Percentiles rank a stretch among this genome's conserved stretches.
These are phyloP conservation scores for Pontederia crassipes DNA, from an alignment of 176 grass and related monocot genomes.

Conservation along the genomic window DNA sequence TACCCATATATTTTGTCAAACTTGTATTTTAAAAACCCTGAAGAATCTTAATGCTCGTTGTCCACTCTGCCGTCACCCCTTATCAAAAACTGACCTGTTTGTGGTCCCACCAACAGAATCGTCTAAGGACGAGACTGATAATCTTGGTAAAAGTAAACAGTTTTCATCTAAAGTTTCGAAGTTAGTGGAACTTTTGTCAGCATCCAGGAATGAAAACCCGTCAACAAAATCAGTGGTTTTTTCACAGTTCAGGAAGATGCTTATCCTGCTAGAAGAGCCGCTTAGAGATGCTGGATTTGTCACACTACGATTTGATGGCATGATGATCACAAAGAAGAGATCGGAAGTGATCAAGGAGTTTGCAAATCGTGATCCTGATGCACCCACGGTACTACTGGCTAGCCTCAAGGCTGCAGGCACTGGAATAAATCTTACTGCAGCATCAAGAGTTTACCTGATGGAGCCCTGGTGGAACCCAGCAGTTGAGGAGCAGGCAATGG, in stretches of 20 bases:
- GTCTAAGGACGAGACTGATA: slow-evolving; percentile 39
- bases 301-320: slow-evolving; percentile 52
- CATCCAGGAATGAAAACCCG: slow-evolving; percentile 35
- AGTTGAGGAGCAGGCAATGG: slow-evolving; percentile 95
- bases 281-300: slow-evolving; percentile 56
- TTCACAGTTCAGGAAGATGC: slow-evolving; percentile 87
- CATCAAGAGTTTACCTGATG: slow-evolving; percentile 74
- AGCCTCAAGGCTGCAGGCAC: slow-evolving; percentile 69
- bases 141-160: slow-evolving; percentile 16
- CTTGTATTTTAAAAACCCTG: slow-evolving; percentile 64
- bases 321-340: slow-evolving; percentile 64
- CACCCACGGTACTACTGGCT: slow-evolving; percentile 64
- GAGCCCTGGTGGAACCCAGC: slow-evolving; percentile 96
- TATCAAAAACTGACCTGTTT: slow-evolving; percentile 83
- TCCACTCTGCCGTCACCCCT: slow-evolving; percentile 63
- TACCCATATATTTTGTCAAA: slow-evolving; percentile 82
- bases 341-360: slow-evolving; percentile 55
- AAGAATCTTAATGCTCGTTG: slow-evolving; percentile 62
- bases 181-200: slow-evolving; percentile 53
- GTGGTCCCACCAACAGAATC: slow-evolving; percentile 41
- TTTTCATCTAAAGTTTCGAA: slow-evolving; percentile 79
- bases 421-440: slow-evolving; percentile 71
- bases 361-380: slow-evolving; percentile 16
- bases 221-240: slow-evolving; percentile 75
- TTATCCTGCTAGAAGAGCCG: slow-evolving; percentile 67